Evolutionary conservation across 768 basidiomycete species (phyloP).

Genomic region (Suillus alpinus): DNA sequence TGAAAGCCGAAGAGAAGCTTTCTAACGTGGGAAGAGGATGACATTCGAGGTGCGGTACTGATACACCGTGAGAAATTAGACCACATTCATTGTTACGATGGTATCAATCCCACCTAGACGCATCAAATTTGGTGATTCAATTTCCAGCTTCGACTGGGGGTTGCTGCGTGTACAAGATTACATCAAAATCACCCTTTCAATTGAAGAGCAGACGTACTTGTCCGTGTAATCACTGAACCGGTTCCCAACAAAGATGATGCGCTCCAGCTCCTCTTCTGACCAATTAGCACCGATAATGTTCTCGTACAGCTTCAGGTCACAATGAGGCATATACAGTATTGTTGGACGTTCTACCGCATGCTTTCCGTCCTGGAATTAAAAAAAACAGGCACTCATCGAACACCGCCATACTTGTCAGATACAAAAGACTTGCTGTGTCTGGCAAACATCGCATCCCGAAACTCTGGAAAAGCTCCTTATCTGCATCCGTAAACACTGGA

Average conservation of each 20-base stretch:
- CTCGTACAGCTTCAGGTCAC: constrained; percentile 71
- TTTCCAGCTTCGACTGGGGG: constrained; percentile 47
- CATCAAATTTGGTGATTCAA: constrained; percentile 50
- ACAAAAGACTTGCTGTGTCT: constrained; percentile 47
- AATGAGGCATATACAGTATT: constrained; percentile 78
- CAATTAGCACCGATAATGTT: constrained; percentile 61
- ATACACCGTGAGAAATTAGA: constrained; percentile 9
- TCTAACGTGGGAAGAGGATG: constrained; percentile 48
- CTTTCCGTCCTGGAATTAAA: constrained; percentile 32
- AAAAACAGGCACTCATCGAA: constrained; percentile 11
- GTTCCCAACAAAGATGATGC: constrained; percentile 63
- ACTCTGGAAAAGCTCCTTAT: constrained; percentile 45
- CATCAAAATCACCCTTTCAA: constrained; percentile 11
- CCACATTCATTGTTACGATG: background rate
- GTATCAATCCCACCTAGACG: constrained; percentile 44
- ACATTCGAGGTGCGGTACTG: constrained; percentile 48
- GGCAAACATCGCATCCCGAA: constrained; percentile 35
- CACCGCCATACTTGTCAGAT: constrained; percentile 2
- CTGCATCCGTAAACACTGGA: constrained; percentile 69
- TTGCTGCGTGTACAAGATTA: constrained; percentile 42
- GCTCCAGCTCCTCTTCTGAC: constrained; percentile 42
- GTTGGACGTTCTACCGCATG: constrained; percentile 43
- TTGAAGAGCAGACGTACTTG: constrained; percentile 41
- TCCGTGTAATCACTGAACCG: constrained; percentile 63
- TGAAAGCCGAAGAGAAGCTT: constrained; percentile 62